Evolutionary conservation across 2,329 filamentous ascomycete species (phyloP), one percentile per base, ranked within the genome.

Genomic region (Calonectria pseudoreteaudii): DNA sequence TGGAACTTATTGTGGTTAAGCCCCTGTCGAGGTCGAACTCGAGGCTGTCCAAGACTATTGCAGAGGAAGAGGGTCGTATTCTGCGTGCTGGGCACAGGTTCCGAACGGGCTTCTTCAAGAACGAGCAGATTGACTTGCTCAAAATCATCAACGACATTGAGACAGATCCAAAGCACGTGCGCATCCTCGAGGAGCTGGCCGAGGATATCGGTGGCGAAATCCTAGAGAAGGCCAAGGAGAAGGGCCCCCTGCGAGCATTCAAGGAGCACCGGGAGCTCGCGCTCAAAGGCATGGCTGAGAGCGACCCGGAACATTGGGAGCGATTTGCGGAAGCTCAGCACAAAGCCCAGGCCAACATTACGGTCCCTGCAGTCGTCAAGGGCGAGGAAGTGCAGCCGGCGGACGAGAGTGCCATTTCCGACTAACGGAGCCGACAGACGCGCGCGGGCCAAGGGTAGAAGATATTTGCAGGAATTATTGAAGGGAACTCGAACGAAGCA

Each of bases 221-320:
- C 30, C 83, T 94, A 64, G 85, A 86, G 60, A 88, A 89, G 78
- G 87, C 91, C 5, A 86, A 88, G 67, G 86, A 89, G 52, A 89
- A 90, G 77, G 93, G 93, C 0, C 89, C 90, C 66, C 87, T 94
- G 16, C 86, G 87, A 70, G 89, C 91, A 0, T 92, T 95, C 76
- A 88, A 90, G 78, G 90, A 92, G 80, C 83, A 92, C 75, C 86
- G 85, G 71, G 87, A 89, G 20, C 81, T 88, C 67, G 86, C 92
- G 26, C 81, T 89, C 50, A 84, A 85, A 73, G 80, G 83, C 65
- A 80, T 93, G 76, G 87, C 90, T 23, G 90, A 90, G 7, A 88
- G 89, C 34, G 94, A 95, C 76, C 91, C 92, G 0, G 90, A 92
- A 75, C 89, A 93, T 82, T 91, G 94, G 89, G 88, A 90, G 65